Conservation (phyloP, 148 eudicot species). For the Linanthus parryae region DNA sequence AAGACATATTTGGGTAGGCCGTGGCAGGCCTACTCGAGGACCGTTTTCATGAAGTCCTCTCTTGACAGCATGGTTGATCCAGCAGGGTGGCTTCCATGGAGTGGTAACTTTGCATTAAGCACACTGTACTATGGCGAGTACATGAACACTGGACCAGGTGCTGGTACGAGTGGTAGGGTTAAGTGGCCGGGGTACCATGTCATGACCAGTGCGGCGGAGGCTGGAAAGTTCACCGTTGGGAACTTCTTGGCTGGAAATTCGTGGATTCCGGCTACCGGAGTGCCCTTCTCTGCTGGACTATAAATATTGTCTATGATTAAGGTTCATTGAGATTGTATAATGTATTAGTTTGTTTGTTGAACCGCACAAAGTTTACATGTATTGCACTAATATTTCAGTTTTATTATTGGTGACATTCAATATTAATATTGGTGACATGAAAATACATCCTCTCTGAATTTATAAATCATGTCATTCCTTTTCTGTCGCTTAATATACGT, state of each 20-base stretch:
- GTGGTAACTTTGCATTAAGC: slow-evolving; percentile 31
- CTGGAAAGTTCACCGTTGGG: slow-evolving; percentile 36
- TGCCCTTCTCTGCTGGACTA: slow-evolving; percentile 39
- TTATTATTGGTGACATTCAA: too few species aligned
- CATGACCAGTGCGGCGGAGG: slow-evolving; percentile 26
- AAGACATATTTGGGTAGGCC: slow-evolving; percentile 44
- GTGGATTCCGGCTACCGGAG: slow-evolving; percentile 49
- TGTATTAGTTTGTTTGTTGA: too few species aligned
- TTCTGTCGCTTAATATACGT: too few species aligned
- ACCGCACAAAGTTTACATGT: too few species aligned
- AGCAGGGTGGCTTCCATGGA: slow-evolving; percentile 50
- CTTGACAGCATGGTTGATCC: slow-evolving; percentile 29
- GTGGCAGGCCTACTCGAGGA: slow-evolving; percentile 43
- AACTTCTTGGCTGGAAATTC: slow-evolving; percentile 38
- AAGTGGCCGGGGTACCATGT: slow-evolving; percentile 52
- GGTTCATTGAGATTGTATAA: too few species aligned
- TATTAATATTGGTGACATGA: too few species aligned
- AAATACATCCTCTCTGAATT: too few species aligned
- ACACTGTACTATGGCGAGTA: slow-evolving; percentile 54
- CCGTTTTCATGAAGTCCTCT: slow-evolving; percentile 31
- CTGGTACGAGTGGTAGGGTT: slow-evolving; percentile 38
- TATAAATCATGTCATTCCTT: too few species aligned
- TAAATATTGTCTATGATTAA: too few species aligned
- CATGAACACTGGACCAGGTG: slow-evolving; percentile 47
- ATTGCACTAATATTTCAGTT: too few species aligned